These are phyloP conservation scores for Ceratocystis cubensis DNA, from an alignment of 2,329 filamentous ascomycete species.

Conservation along the genomic window DNA sequence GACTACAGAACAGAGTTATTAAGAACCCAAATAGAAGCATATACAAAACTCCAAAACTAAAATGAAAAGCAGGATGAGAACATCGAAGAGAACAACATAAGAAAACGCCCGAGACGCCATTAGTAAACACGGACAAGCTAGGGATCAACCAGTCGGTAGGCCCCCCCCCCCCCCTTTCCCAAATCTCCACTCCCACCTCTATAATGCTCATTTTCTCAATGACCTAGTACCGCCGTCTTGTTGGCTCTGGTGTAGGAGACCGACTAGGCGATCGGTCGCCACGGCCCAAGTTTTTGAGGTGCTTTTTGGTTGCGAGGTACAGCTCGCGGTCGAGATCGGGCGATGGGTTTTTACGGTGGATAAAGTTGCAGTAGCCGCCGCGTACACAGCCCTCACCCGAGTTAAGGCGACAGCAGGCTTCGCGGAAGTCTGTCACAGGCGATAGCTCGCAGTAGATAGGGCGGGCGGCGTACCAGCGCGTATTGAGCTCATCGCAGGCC, in stretches of 20 bases:
- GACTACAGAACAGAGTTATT: background rate
- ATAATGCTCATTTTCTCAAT: background rate
- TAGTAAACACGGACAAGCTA: background rate
- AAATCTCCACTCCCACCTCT: too few relatives aligned
- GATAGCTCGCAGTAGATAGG: conserved; percentile 97
- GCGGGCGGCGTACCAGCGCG: conserved; percentile 88
- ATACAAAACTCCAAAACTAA: background rate
- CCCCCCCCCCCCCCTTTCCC: background rate
- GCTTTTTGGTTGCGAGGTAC: conserved; percentile 86
- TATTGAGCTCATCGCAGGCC: conserved; percentile 88
- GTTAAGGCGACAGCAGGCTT: conserved; percentile 92
- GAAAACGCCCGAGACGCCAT: conserved; percentile 7
- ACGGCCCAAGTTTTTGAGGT: conserved; percentile 71
- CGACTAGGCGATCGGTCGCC: conserved; percentile 71
- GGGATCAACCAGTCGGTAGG: background rate
- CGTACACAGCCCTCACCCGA: conserved; percentile 89
- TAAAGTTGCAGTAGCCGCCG: conserved; percentile 98
- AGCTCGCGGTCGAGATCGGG: conserved; percentile 81
- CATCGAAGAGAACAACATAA: background rate
- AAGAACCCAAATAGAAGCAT: background rate
- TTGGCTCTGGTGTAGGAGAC: conserved; percentile 77
- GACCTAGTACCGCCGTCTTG: conserved; percentile 53
- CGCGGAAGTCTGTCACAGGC: conserved; percentile 93
- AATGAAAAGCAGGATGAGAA: background rate
- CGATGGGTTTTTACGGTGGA: conserved; percentile 89